Evolutionary conservation across 176 grass and related monocot species (phyloP), one percentile per base, ranked within the genome.

Genomic region (Hordeum marinum): DNA sequence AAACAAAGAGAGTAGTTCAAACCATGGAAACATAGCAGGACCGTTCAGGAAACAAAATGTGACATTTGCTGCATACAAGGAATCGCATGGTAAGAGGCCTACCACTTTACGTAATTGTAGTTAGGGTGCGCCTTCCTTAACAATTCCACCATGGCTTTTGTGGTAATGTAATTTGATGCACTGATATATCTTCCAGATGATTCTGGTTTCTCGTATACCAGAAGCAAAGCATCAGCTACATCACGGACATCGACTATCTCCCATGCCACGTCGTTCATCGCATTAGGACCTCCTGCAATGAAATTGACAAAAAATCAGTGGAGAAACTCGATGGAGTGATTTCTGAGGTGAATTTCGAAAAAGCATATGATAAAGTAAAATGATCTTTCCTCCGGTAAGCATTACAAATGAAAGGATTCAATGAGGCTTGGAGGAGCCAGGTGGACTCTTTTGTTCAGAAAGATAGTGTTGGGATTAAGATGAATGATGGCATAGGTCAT

Each of bases 111-210:
- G 24, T 92, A 94, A 2, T 24, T 75, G 73, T 88, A 90, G 35
- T 88, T 68, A 11, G 90, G 91, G 74, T 88, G 82, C 35, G 65
- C 74, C 57, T 46, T 81, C 86, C 82, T 88, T 50, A 91, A 10
- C 58, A 91, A 13, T 4, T 27, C 34, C 7, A 91, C 5, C 43
- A 85, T 2, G 11, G 64, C 63, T 26, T 72, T 63, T 17, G 57
- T 12, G 34, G 26, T 62, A 11, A 81, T 67, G 29, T 69, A 37
- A 2, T 85, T 29, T 55, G 71, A 7, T 34, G 90, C 40, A 37
- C 82, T 88, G 50, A 91, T 73, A 18, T 82, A 88, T 61, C 90
- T 72, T 25, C 58, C 82, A 3, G 82, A 83, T 14, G 90, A 24
- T 40, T 66, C 86, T 26, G 58, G 10, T 40, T 74, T 72, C 55